Evolutionary conservation across 805 yeast genomes (phyloP).

Genomic region (Spathaspora boniae): DNA sequence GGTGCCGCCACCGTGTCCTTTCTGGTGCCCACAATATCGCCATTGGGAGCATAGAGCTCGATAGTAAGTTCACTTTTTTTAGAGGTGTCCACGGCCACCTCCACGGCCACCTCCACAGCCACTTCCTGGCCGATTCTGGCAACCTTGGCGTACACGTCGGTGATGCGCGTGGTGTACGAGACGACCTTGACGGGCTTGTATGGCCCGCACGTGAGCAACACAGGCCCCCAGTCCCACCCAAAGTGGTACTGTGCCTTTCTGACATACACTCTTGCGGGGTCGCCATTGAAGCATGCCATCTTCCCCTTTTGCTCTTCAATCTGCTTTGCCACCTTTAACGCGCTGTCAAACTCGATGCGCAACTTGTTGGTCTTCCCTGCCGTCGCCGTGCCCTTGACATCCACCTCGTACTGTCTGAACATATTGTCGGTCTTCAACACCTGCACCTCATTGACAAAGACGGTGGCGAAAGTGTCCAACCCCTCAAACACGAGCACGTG

Average conservation of each 20-base stretch:
- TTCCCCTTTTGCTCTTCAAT: slow-evolving; percentile 28
- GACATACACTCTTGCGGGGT: slow-evolving; percentile 38
- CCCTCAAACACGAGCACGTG: slow-evolving; percentile 39
- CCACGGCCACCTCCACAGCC: too few species aligned
- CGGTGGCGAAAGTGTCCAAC: slow-evolving; percentile 40
- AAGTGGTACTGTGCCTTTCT: slow-evolving; percentile 53
- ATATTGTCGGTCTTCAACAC: slow-evolving; percentile 40
- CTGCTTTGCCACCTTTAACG: slow-evolving; percentile 29
- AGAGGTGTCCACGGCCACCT: not conserved
- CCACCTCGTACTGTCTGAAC: slow-evolving; percentile 35
- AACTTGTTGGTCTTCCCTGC: slow-evolving; percentile 25
- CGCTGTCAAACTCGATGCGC: slow-evolving; percentile 35
- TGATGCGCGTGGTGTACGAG: slow-evolving; percentile 13
- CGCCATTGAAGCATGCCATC: slow-evolving; percentile 39
- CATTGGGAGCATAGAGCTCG: slow-evolving; percentile 14
- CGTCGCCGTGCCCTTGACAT: slow-evolving; percentile 18
- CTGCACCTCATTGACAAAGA: slow-evolving; percentile 34
- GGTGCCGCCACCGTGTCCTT: not conserved
- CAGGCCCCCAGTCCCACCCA: slow-evolving; percentile 61
- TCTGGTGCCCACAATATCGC: slow-evolving; percentile 5
- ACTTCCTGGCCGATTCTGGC: too few species aligned
- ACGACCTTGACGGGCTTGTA: slow-evolving; percentile 33
- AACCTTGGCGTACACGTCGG: slow-evolving; percentile 16
- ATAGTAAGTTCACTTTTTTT: slow-evolving; percentile 2
- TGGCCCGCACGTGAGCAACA: slow-evolving; percentile 43